Evolutionary conservation across 129 eudicot genomes (phyloP).

Genomic region (Centella asiatica): DNA sequence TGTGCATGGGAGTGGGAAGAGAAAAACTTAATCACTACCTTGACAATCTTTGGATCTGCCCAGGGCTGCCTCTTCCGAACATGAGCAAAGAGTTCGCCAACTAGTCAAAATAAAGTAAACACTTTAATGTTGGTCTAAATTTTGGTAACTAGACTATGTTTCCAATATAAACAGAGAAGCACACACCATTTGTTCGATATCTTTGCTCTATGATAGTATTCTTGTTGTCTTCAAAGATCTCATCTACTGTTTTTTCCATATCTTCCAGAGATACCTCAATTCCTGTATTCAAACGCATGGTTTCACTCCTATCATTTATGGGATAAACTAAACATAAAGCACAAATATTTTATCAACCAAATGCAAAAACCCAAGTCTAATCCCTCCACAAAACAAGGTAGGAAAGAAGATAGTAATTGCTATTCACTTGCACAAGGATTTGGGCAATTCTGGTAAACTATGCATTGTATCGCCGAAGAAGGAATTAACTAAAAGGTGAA

Average conservation of each 20-base stretch:
- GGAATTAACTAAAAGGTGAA: too few species aligned
- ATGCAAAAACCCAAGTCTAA: background rate
- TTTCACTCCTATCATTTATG: background rate
- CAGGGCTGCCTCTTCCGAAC: slow-evolving; percentile 89
- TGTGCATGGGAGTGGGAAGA: background rate
- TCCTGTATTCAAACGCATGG: slow-evolving; percentile 31
- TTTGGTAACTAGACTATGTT: too few species aligned
- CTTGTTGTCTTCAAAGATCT: slow-evolving; percentile 68
- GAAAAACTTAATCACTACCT: slow-evolving; percentile 31
- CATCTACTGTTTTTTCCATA: slow-evolving; percentile 41
- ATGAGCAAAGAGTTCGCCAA: slow-evolving; percentile 81
- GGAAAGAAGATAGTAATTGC: too few species aligned
- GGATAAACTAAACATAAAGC: background rate
- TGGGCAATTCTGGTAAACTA: too few species aligned
- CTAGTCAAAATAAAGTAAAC: slow-evolving; percentile 22
- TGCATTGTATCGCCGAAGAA: too few species aligned
- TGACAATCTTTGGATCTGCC: slow-evolving; percentile 90
- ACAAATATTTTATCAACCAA: background rate
- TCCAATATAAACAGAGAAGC: slow-evolving; percentile 8
- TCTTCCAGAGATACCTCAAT: slow-evolving; percentile 64
- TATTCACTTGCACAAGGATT: too few species aligned
- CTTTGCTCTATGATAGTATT: slow-evolving; percentile 67
- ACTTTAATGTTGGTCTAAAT: background rate
- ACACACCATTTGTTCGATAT: slow-evolving; percentile 70
- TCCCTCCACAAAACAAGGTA: background rate